phyloP scores from a whole-genome alignment of 2,329 filamentous ascomycete genomes.

The Botryotinia calthae region DNA sequence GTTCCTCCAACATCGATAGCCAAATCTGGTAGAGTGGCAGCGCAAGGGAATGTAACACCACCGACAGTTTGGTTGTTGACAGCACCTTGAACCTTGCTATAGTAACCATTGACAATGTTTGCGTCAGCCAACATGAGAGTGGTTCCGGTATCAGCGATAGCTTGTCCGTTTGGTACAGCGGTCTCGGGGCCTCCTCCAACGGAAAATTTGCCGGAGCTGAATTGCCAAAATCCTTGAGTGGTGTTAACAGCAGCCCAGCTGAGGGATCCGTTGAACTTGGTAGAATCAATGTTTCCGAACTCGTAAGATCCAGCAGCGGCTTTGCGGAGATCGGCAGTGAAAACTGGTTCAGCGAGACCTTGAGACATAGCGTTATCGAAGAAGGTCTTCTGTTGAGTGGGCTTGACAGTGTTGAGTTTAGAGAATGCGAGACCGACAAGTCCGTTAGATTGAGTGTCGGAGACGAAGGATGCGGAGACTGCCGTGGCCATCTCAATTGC shows the following conservation, averaged over 20 bases:
- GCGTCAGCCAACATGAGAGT: constrained; percentile 43
- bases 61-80: constrained; percentile 39
- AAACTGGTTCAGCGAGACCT: constrained; percentile 52
- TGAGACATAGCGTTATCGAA: constrained; percentile 38
- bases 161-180: constrained; percentile 53
- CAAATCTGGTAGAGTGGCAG: constrained; percentile 39
- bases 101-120: constrained; percentile 43
- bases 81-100: constrained; percentile 41
- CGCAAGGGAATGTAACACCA: constrained; percentile 43
- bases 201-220: constrained; percentile 49
- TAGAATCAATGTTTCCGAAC: constrained; percentile 55
- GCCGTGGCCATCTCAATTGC: constrained; percentile 39
- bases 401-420: constrained; percentile 40
- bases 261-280: constrained; percentile 53
- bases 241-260: constrained; percentile 50
- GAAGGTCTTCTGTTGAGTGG: constrained; percentile 39
- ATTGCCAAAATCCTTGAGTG: constrained; percentile 55
- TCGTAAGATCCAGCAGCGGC: constrained; percentile 50
- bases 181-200: constrained; percentile 53
- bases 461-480: constrained; percentile 39
- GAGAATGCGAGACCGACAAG: constrained; percentile 59
- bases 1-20: constrained; percentile 41
- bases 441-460: constrained; percentile 49
- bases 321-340: constrained; percentile 54
- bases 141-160: constrained; percentile 47